A percentile compares a stretch with the other conserved stretches of the same genome.
Conservation (phyloP, 176 grass and related monocot species). For the Coix lacrymajobi region DNA sequence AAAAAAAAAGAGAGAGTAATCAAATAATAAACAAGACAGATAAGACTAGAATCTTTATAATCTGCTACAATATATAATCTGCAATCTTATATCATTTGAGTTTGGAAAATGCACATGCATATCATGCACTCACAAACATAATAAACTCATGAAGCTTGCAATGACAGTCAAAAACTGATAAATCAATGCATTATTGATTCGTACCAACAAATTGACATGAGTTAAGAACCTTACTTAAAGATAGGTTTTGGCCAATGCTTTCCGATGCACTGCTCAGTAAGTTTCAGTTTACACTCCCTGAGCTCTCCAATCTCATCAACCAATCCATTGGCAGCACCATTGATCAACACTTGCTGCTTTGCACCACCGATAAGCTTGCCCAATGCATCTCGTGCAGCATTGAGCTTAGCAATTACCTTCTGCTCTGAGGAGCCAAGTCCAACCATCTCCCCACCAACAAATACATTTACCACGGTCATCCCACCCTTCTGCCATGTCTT, state of each 20-base stretch:
- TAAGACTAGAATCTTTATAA: background rate
- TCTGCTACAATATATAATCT: background rate
- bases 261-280: conserved; percentile 52
- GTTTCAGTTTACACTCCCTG: conserved; percentile 65
- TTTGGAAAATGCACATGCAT: background rate
- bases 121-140: background rate
- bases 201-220: background rate
- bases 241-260: conserved; percentile 56
- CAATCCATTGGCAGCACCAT: background rate
- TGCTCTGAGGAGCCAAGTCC: conserved; percentile 67
- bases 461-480: conserved; percentile 44
- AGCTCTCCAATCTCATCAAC: conserved; percentile 39
- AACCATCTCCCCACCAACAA: conserved; percentile 49
- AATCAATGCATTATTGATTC: background rate
- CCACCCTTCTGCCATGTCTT: conserved; percentile 49
- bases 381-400: conserved; percentile 70
- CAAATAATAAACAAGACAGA: background rate
- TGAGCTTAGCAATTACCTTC: conserved; percentile 74
- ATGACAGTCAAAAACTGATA: background rate
- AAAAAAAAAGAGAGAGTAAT: too few species aligned
- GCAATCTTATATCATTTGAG: background rate
- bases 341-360: conserved; percentile 6
- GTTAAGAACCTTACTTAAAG: conserved; percentile 62
- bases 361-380: conserved; percentile 37
- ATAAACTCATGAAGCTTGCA: background rate